Evolutionary conservation across 225 moss, liverwort and hornwort species (phyloP).

Genomic region (Marchantia paleacea): DNA sequence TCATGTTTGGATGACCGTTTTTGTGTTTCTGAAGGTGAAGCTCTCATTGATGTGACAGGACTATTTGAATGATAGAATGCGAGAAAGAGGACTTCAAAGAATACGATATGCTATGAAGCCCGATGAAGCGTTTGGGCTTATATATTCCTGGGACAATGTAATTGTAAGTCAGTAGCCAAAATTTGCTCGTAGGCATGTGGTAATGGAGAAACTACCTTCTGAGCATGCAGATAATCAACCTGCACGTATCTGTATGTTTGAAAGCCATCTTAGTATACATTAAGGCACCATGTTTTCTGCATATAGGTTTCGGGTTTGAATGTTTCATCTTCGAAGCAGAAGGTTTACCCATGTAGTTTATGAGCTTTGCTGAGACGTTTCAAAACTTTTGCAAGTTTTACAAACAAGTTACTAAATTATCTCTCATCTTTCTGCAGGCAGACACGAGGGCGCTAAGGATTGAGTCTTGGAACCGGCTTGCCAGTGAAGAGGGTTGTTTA

Average conservation of each 20-base stretch:
- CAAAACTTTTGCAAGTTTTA: not conserved
- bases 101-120: slow-evolving; percentile 98
- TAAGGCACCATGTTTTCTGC: too few relatives aligned
- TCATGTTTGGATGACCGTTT: too few relatives aligned
- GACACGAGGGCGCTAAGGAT: slow-evolving; percentile 78
- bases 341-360: too few relatives aligned
- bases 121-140: slow-evolving; percentile 94
- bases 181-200: not conserved
- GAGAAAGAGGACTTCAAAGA: slow-evolving; percentile 84
- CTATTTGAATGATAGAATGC: slow-evolving; percentile 93
- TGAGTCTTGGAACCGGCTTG: slow-evolving; percentile 84
- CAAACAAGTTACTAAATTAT: not conserved
- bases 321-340: too few relatives aligned
- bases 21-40: not conserved
- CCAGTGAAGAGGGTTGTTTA: slow-evolving; percentile 65
- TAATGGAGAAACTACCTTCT: too few relatives aligned
- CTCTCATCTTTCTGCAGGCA: slow-evolving; percentile 25
- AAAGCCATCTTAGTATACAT: too few relatives aligned
- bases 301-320: too few relatives aligned
- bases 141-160: slow-evolving; percentile 98
- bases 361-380: too few relatives aligned
- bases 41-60: slow-evolving; percentile 40
- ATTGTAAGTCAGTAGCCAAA: slow-evolving; percentile 42
- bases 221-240: too few relatives aligned
- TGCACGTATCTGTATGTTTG: too few relatives aligned